phyloP scores from a whole-genome alignment of 148 eudicot species.

The Silene latifolia region DNA sequence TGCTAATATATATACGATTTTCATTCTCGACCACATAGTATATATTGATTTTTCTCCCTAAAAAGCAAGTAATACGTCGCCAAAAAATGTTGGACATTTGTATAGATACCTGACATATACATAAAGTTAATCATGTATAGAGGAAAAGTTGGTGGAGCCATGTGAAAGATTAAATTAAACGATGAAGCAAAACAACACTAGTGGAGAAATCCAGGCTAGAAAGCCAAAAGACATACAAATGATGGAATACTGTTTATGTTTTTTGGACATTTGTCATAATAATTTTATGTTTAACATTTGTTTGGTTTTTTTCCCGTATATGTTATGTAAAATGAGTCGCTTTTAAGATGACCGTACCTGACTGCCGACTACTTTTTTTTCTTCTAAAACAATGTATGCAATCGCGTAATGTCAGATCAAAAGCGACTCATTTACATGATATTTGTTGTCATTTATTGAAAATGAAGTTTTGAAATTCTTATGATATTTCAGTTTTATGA shows the following conservation, averaged over 20 bases:
- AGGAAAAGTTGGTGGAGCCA: too few relatives aligned
- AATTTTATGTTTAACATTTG: background rate
- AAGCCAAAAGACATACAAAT: slow-evolving; percentile 17
- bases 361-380: background rate
- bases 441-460: too few relatives aligned
- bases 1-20: background rate
- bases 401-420: background rate
- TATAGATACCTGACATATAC: too few relatives aligned
- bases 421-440: too few relatives aligned
- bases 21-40: background rate
- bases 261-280: background rate
- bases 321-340: too few relatives aligned
- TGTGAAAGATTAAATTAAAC: slow-evolving; percentile 2
- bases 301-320: background rate
- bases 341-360: background rate
- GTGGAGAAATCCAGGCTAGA: slow-evolving; percentile 32
- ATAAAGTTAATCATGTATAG: too few relatives aligned
- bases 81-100: too few relatives aligned
- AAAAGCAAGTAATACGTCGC: background rate
- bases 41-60: background rate
- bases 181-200: slow-evolving; percentile 5
- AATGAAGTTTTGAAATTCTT: too few relatives aligned
- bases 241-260: background rate
- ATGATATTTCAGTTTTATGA: too few relatives aligned
- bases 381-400: background rate